Evolutionary conservation across 202 grass and related monocot genomes (phyloP), one percentile per base, ranked within the genome.

Genomic region (Setaria italica): DNA sequence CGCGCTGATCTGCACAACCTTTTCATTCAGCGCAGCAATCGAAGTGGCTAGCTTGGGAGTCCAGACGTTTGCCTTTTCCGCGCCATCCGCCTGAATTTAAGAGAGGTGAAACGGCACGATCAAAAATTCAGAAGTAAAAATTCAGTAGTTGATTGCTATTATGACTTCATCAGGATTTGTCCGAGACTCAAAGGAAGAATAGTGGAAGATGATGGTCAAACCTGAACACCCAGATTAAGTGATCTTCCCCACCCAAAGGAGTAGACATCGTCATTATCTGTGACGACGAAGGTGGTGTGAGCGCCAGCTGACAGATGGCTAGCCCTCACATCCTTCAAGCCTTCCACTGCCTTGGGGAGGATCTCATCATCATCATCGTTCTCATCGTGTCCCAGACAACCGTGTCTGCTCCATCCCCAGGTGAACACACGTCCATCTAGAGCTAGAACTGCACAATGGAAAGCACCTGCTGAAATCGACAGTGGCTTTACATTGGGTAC

Each of bases 1-100:
- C 12, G 86, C 51, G 57, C 92, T 92, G 39, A 94, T 86, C 82
- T 94, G 92, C 50, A 88, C 90, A 25, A 92, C 46, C 50, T 72
- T 90, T 51, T 92, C 85, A 10, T 86, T 54, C 19, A 84, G 84
- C 6, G 6, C 83, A 3, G 56, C 81, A 9, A 90, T 80, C 2
- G 70, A 88, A 43, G 85, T 63, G 69, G 79, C 79, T 34, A 88
- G 25, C 60, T 74, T 85, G 80, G 92, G 92, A 58, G 29, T 57
- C 42, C 32, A 54, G 32, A 76, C 21, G 47, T 45, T 37, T 49
- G 46, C 83, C 17, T 17, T 20, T 4, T 58, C 37, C 0, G 11
- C 25, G 6, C 58, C 55, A 4, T 72, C 64, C 6, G 4, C 82
- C 87, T 89, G 79, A 47, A 73, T 83, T 62, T 6, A 62, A 21